Percentiles rank a stretch among this genome's conserved stretches.
phyloP scores from a whole-genome alignment of 1,284 basidiomycete genomes.

The Coriolopsis trogii region DNA sequence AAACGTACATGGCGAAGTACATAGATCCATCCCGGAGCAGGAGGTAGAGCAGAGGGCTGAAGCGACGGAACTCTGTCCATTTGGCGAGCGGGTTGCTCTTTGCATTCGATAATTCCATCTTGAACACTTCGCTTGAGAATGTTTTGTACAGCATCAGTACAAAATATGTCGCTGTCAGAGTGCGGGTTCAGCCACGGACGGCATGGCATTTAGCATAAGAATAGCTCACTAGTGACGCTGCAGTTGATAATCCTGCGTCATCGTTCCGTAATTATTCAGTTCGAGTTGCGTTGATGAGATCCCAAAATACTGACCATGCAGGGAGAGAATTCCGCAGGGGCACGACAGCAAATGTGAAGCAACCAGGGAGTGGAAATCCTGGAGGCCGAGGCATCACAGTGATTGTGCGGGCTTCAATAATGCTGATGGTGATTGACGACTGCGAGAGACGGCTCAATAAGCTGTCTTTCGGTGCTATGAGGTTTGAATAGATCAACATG shows the following conservation, averaged over 20 bases:
- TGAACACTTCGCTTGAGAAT: conserved; percentile 5
- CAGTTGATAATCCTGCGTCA: conserved; percentile 2
- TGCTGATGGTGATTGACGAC: background rate
- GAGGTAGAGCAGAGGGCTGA: conserved; percentile 7
- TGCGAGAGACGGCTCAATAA: no score
- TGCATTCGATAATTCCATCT: background rate
- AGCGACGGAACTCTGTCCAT: conserved; percentile 2
- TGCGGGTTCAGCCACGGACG: background rate
- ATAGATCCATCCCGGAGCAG: conserved; percentile 1
- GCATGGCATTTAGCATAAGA: background rate
- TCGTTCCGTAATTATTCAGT: background rate
- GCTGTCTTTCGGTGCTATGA: background rate
- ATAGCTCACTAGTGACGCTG: conserved; percentile 2
- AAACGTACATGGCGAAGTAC: conserved; percentile 4
- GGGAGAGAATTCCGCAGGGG: background rate
- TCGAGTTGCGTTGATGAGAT: background rate
- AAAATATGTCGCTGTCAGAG: background rate
- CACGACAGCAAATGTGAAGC: conserved; percentile 3
- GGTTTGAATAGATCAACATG: background rate
- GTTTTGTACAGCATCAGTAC: conserved; percentile 4
- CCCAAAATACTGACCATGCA: background rate
- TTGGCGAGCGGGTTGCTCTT: background rate
- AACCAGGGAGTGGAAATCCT: conserved; percentile 4
- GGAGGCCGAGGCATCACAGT: conserved; percentile 1
- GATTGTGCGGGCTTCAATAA: conserved; percentile 1